These are phyloP conservation scores for Fistulinella prunicolor DNA, from an alignment of 768 basidiomycete genomes.

Conservation along the genomic window DNA sequence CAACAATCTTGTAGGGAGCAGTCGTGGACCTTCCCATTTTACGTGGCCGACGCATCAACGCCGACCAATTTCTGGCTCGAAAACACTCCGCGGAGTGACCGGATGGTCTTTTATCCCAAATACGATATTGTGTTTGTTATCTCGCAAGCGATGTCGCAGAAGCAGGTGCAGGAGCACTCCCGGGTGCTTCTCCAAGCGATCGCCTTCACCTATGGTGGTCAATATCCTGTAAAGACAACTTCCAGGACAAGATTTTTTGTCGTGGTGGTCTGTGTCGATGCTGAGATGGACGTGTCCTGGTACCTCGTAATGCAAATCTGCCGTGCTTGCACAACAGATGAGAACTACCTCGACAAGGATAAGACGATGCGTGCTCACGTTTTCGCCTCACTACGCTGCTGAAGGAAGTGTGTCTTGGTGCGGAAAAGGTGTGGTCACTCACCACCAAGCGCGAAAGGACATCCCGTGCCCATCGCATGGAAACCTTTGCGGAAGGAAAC, in stretches of 20 bases:
- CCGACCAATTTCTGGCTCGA: background rate
- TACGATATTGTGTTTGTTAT: conserved; percentile 8
- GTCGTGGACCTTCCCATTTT: conserved; percentile 12
- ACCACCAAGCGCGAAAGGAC: background rate
- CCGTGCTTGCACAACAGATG: too few species aligned
- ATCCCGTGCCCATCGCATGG: too few species aligned
- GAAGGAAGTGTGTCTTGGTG: background rate
- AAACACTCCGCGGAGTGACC: conserved; percentile 5
- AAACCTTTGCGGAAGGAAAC: too few species aligned
- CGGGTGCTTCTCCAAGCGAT: conserved; percentile 18
- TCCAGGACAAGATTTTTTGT: conserved; percentile 7
- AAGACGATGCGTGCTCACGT: background rate
- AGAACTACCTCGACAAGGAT: too few species aligned
- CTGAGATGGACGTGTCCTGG: conserved; percentile 1
- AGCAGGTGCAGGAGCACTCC: background rate
- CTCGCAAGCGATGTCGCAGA: conserved; percentile 4
- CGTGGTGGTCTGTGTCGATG: conserved; percentile 10
- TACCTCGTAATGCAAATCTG: conserved; percentile 6
- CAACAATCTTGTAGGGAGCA: conserved; percentile 2
- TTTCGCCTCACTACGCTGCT: background rate
- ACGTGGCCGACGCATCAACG: background rate
- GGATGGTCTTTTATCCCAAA: background rate
- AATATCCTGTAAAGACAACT: background rate
- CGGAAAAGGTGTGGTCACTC: background rate
- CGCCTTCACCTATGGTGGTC: background rate